Percentiles rank a stretch among this genome's conserved stretches.
Conservation (phyloP, 352 stramenopile genomes). For the Hyaloperonospora brassicae region DNA sequence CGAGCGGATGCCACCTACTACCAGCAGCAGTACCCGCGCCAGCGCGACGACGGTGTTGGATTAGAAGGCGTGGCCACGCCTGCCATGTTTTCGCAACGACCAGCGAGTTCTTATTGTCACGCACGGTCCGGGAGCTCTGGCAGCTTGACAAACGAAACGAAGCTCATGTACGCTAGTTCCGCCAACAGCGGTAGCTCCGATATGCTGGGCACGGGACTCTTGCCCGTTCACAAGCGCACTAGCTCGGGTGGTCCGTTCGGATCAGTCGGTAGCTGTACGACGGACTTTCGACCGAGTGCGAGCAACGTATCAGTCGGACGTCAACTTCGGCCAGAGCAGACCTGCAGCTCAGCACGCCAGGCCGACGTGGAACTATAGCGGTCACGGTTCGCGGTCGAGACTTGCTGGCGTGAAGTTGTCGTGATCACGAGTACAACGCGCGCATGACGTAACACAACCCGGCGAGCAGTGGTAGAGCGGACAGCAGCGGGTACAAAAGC, state of each 20-base stretch:
- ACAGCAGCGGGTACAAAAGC: no score
- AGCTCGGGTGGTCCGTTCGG: conserved; percentile 19
- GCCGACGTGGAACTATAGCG: conserved; percentile 32
- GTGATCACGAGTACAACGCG: background rate
- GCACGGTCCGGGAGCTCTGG: conserved; percentile 13
- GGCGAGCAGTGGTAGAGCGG: no score
- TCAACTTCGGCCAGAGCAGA: no score
- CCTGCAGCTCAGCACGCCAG: conserved; percentile 17
- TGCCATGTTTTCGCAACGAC: conserved; percentile 11
- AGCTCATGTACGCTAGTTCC: conserved; percentile 25
- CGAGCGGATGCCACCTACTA: conserved; percentile 38
- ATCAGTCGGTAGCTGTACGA: background rate
- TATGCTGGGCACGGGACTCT: conserved; percentile 25
- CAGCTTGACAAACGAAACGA: conserved; percentile 23
- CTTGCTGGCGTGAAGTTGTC: background rate
- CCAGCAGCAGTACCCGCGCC: conserved; percentile 22
- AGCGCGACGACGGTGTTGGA: conserved; percentile 12
- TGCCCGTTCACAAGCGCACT: conserved; percentile 19
- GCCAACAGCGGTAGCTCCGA: conserved; percentile 20
- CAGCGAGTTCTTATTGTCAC: conserved; percentile 7
- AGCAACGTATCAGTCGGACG: conserved; percentile 8
- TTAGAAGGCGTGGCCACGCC: conserved; percentile 11
- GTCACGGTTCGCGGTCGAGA: no score
- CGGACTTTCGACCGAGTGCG: conserved; percentile 7
- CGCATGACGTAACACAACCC: no score